Conservation (phyloP, 768 basidiomycete genomes). For the Mycena kentingensis region DNA sequence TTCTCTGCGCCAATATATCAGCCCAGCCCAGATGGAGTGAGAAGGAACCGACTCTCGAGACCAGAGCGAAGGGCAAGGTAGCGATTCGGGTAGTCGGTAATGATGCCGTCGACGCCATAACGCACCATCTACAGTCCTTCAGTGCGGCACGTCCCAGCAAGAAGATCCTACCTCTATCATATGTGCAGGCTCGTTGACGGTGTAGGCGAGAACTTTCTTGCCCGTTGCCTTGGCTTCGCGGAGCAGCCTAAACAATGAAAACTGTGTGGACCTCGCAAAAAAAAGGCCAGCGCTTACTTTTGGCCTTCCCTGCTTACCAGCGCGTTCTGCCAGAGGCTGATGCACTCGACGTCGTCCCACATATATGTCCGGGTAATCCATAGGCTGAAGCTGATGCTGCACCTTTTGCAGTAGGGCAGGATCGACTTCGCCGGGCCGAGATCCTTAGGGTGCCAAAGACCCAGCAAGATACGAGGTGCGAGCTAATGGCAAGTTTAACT, state of each 20-base stretch:
- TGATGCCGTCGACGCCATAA: constrained; percentile 53
- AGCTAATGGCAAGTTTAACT: constrained; percentile 36
- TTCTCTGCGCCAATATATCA: too few relatives aligned
- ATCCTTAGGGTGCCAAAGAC: constrained; percentile 73
- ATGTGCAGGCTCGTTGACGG: constrained; percentile 66
- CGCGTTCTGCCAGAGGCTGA: constrained; percentile 59
- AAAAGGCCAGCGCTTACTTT: constrained; percentile 34
- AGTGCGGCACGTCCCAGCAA: not conserved
- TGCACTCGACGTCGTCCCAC: constrained; percentile 63
- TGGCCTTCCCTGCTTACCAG: constrained; percentile 57
- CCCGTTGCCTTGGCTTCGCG: constrained; percentile 55
- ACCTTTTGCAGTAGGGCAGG: constrained; percentile 63
- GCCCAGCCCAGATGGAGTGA: not conserved
- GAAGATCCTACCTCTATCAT: constrained; percentile 56
- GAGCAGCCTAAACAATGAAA: constrained; percentile 52
- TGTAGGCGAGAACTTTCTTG: constrained; percentile 73
- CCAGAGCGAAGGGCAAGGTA: constrained; percentile 45
- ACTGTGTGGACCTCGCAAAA: not conserved
- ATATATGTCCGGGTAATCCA: constrained; percentile 61
- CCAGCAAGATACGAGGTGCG: constrained; percentile 60
- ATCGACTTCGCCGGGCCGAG: constrained; percentile 58
- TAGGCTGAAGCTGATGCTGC: constrained; percentile 61
- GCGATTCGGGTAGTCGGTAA: constrained; percentile 52
- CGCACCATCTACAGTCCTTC: constrained; percentile 42
- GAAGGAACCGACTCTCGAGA: constrained; percentile 35